Conservation (phyloP, 179 eudicot species). For the Spinacia oleracea region DNA sequence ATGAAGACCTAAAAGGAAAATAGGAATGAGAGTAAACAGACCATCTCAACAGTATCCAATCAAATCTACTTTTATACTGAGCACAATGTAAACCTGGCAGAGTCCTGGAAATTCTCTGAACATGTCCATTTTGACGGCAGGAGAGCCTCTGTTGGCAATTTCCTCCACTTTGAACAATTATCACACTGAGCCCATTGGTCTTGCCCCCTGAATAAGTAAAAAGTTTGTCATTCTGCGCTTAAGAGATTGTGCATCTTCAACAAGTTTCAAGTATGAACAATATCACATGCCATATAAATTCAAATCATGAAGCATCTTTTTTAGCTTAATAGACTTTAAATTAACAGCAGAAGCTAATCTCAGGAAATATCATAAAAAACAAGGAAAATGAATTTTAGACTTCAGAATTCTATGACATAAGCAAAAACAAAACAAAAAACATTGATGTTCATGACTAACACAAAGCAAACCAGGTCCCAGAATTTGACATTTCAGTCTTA, state of each 20-base stretch:
- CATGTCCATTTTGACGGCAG: conserved; percentile 51
- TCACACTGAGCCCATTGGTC: conserved; percentile 58
- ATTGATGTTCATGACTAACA: background rate
- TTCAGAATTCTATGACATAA: background rate
- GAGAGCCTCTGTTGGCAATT: conserved; percentile 42
- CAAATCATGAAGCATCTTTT: background rate
- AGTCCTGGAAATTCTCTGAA: conserved; percentile 44
- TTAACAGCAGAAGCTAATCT: background rate
- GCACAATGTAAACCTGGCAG: conserved; percentile 33
- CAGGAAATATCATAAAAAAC: background rate
- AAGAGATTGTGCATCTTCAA: background rate
- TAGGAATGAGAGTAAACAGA: conserved; percentile 2
- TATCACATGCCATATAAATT: background rate
- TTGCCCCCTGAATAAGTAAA: conserved; percentile 33
- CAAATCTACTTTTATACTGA: background rate
- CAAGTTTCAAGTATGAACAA: background rate
- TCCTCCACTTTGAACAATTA: conserved; percentile 55
- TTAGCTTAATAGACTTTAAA: background rate
- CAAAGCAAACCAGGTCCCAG: background rate
- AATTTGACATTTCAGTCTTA: background rate
- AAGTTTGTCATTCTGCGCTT: background rate
- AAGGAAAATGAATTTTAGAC: background rate
- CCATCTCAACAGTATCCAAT: conserved; percentile 10
- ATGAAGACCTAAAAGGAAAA: conserved; percentile 57
- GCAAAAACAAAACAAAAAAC: background rate